Percentiles rank a stretch among this genome's conserved stretches.
These are phyloP conservation scores for Metschnikowia colocasiae DNA, from an alignment of 805 yeast species.

Conservation along the genomic window DNA sequence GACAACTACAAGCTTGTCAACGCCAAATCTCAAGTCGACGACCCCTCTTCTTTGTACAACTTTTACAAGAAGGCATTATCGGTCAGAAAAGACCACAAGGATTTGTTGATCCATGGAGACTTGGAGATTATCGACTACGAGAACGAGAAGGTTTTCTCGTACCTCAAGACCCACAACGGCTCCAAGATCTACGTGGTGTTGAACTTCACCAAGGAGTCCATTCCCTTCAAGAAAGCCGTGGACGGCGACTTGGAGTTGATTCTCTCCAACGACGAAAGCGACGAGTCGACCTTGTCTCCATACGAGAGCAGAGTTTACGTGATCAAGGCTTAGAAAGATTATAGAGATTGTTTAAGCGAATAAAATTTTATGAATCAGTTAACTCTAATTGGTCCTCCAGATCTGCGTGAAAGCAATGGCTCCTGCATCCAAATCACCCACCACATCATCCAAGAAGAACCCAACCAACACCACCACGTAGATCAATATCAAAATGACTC, in stretches of 20 bases:
- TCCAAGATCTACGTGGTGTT: constrained; percentile 23
- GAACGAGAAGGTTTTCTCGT: constrained; percentile 40
- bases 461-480: constrained; percentile 77
- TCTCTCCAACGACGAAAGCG: constrained; percentile 26
- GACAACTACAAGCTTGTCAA: constrained; percentile 49
- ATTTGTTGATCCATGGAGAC: constrained; percentile 44
- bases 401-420: background rate
- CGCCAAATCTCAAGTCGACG: constrained; percentile 43
- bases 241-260: constrained; percentile 29
- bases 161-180: constrained; percentile 33
- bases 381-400: background rate
- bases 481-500: constrained; percentile 76
- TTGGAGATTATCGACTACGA: constrained; percentile 44
- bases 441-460: constrained; percentile 59
- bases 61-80: constrained; percentile 45
- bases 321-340: constrained; percentile 11
- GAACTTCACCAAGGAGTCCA: constrained; percentile 21
- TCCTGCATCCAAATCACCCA: constrained; percentile 23
- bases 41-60: constrained; percentile 43
- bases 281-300: constrained; percentile 31
- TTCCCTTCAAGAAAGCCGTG: constrained; percentile 25
- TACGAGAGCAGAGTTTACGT: constrained; percentile 46
- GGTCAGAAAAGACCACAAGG: constrained; percentile 43
- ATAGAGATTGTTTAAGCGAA: background rate
- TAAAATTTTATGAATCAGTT: background rate